A percentile compares a stretch with the other conserved stretches of the same genome.
These are phyloP conservation scores for Sanguinoderma infundibulare DNA, from an alignment of 1,284 basidiomycete genomes.

Conservation along the genomic window DNA sequence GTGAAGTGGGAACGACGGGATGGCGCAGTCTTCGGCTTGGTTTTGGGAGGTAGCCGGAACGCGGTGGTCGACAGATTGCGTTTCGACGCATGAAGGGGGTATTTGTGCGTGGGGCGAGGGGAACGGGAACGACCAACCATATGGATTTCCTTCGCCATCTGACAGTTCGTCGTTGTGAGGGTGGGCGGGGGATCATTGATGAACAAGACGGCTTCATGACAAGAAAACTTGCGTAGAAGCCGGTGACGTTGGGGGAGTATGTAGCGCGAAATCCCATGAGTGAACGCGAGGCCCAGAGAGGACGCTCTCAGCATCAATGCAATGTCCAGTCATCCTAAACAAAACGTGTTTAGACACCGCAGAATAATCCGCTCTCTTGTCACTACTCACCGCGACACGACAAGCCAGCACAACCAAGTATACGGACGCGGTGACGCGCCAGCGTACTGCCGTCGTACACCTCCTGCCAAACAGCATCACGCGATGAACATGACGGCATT, in stretches of 20 bases:
- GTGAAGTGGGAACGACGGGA: neutral
- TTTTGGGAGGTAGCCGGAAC: neutral
- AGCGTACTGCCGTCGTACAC: conserved; percentile 22
- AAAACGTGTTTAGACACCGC: neutral
- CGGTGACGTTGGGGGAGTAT: conserved; percentile 22
- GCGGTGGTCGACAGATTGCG: neutral
- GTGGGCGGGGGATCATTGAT: conserved; percentile 9
- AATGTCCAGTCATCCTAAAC: conserved; percentile 72
- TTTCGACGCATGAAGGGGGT: neutral
- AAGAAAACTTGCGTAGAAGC: conserved; percentile 22
- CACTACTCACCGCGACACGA: conserved; percentile 53
- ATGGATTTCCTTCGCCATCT: conserved; percentile 8
- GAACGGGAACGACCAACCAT: neutral
- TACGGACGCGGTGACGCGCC: conserved; percentile 22
- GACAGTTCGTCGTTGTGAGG: conserved; percentile 11
- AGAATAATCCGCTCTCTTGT: neutral
- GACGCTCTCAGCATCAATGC: conserved; percentile 81
- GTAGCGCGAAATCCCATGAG: conserved; percentile 33
- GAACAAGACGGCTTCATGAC: conserved; percentile 17
- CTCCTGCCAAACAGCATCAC: neutral
- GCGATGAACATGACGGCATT: neutral
- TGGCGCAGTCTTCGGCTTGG: neutral
- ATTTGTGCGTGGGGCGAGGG: neutral
- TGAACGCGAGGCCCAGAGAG: conserved; percentile 62
- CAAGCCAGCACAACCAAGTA: conserved; percentile 23